phyloP scores from a whole-genome alignment of 371 early-diverging fungal species.

The Cokeromyces recurvatus region DNA sequence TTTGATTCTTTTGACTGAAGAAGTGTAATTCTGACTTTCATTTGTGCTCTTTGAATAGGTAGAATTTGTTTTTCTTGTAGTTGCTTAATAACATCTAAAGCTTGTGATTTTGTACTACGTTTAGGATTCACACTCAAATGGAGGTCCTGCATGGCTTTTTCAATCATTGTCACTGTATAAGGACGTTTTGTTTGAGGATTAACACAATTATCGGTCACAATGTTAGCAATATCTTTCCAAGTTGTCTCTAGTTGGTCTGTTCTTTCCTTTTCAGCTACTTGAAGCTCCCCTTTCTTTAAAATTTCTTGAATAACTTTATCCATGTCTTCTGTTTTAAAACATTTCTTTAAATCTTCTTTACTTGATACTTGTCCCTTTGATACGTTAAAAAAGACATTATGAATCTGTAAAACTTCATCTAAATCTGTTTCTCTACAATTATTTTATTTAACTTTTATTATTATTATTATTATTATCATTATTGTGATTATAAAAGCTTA shows the following conservation, averaged over 20 bases:
- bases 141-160: conserved; percentile 92
- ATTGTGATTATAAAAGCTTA: conserved; percentile 36
- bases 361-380: conserved; percentile 94
- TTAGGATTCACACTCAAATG: conserved; percentile 89
- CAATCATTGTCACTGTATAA: conserved; percentile 95
- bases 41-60: conserved; percentile 92
- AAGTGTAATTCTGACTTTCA: conserved; percentile 78
- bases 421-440: conserved; percentile 85
- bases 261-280: conserved; percentile 95
- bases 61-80: conserved; percentile 83
- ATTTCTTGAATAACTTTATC: conserved; percentile 88
- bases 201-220: conserved; percentile 90
- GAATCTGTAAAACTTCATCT: conserved; percentile 93
- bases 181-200: conserved; percentile 94
- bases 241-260: conserved; percentile 74
- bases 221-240: conserved; percentile 89
- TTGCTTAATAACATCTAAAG: conserved; percentile 89
- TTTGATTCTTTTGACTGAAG: conserved; percentile 82
- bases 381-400: conserved; percentile 90
- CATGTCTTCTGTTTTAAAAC: conserved; percentile 84
- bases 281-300: conserved; percentile 91
- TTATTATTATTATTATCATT: no score
- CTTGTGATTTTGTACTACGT: conserved; percentile 80
- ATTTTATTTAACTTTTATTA: neutral
- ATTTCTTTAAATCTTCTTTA: conserved; percentile 79